Conservation (phyloP, 805 yeast species). For the Saturnispora quitensis region DNA sequence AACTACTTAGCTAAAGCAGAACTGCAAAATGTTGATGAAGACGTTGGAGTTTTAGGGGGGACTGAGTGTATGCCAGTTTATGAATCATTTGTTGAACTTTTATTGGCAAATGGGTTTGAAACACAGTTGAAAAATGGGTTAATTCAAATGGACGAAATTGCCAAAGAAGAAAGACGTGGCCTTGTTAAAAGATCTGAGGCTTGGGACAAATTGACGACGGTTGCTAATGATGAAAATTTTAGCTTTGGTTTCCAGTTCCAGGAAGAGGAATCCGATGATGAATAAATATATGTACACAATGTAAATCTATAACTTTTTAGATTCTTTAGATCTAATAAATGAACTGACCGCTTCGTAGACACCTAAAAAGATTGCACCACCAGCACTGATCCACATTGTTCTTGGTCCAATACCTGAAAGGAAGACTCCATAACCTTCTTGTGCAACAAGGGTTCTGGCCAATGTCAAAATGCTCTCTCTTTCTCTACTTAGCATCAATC, state of each 20-base stretch:
- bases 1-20: conserved; percentile 10
- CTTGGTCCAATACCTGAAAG: conserved; percentile 88
- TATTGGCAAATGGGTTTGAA: conserved; percentile 32
- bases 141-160: conserved; percentile 27
- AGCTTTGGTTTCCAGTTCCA: conserved; percentile 30
- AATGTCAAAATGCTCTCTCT: conserved; percentile 39
- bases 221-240: conserved; percentile 16
- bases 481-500: conserved; percentile 68
- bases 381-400: conserved; percentile 95
- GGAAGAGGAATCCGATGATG: conserved; percentile 3
- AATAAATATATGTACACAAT: background rate
- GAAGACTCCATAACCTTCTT: conserved; percentile 70
- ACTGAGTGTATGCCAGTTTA: conserved; percentile 42
- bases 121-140: conserved; percentile 30
- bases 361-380: conserved; percentile 96
- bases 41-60: conserved; percentile 47
- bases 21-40: conserved; percentile 38
- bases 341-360: conserved; percentile 67
- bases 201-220: conserved; percentile 38
- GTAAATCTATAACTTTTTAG: conserved; percentile 1
- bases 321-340: conserved; percentile 6
- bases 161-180: conserved; percentile 21
- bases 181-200: conserved; percentile 34
- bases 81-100: conserved; percentile 48
- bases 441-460: conserved; percentile 44